Base-by-base conservation (phyloP, 2,329 filamentous ascomycete genomes). In the Diaporthe amygdali region DNA sequence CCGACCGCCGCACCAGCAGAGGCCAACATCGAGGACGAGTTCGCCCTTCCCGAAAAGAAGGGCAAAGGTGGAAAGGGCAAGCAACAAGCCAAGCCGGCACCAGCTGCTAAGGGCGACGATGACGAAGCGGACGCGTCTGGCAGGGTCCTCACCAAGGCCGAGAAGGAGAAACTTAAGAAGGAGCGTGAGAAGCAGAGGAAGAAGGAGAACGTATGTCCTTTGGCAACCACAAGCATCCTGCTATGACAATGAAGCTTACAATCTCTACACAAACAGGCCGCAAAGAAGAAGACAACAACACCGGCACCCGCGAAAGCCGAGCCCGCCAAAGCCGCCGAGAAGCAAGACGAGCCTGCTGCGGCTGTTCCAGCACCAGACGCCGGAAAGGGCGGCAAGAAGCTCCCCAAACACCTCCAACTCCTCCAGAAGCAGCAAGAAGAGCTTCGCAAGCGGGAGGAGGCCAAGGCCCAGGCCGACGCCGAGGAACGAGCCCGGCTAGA, bases 121-220 rank as follows among this genome's bases (percentile, higher is more conserved):
- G 87, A 85, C 2, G 87, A 86, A 25, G 87, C 86, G 22, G 86
- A 84, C 14, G 89, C 82, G 9, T 85, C 86, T 71, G 92, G 92
- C 54, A 89, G 91, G 69, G 88, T 98, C 61, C 91, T 98, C 84
- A 97, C 94, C 47, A 99, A 98, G 89, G 96, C 97, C 71, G 95
- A 99, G 85, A 99, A 99, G 86, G 96, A 99, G 82, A 97, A 94
- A 84, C 88, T 96, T 79, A 98, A 96, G 89, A 99, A 98, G 85
- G 96, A 99, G 86, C 91, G 94, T 73, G 96, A 99, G 86, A 99
- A 99, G 90, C 94, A 96, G 85, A 89, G 95, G 76, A 99, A 99
- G 86, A 99, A 95, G 90, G 96, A 99, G 83, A 93, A 98, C 90
- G 94, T 96, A 73, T 61, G 72, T 56, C 30, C 32, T 27, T 9